A percentile compares a stretch with the other conserved stretches of the same genome.
Conservation (phyloP, 2,329 filamentous ascomycete genomes). For the Colletotrichum sp. region DNA sequence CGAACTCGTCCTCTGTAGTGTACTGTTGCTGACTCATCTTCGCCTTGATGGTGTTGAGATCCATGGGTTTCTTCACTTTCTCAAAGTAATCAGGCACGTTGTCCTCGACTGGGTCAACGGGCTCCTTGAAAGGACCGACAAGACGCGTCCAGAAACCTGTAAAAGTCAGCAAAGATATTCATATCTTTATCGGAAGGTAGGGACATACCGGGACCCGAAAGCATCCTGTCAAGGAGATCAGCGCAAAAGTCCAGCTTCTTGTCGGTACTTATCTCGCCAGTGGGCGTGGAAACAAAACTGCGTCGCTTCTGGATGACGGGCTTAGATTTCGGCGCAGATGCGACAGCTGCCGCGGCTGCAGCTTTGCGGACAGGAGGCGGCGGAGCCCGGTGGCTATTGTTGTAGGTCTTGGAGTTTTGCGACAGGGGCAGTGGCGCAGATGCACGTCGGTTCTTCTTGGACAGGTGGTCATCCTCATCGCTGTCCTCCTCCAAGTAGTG, state of each 20-base stretch:
- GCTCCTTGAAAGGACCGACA: slow-evolving; percentile 65
- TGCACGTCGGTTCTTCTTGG: slow-evolving; percentile 49
- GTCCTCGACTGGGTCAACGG: slow-evolving; percentile 61
- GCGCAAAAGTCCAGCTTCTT: slow-evolving; percentile 62
- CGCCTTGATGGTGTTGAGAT: slow-evolving; percentile 62
- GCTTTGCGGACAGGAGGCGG: slow-evolving; percentile 31
- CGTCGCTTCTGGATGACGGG: slow-evolving; percentile 35
- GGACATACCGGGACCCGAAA: slow-evolving; percentile 61
- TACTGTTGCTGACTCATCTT: slow-evolving; percentile 65
- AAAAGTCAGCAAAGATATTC: slow-evolving; percentile 1
- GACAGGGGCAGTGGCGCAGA: slow-evolving; percentile 34
- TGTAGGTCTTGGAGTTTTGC: not conserved
- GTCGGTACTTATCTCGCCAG: slow-evolving; percentile 17
- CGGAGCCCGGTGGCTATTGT: not conserved
- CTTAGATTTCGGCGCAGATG: slow-evolving; percentile 35
- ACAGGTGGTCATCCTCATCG: slow-evolving; percentile 39
- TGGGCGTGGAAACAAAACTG: slow-evolving; percentile 30
- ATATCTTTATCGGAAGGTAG: not conserved
- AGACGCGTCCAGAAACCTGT: slow-evolving; percentile 71
- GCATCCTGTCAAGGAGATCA: slow-evolving; percentile 63
- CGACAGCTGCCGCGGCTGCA: slow-evolving; percentile 3
- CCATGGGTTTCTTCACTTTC: slow-evolving; percentile 67
- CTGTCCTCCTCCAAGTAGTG: slow-evolving; percentile 52
- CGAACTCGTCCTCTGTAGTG: slow-evolving; percentile 56
- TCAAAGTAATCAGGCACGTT: slow-evolving; percentile 66